Evolutionary conservation across 2,329 filamentous ascomycete genomes (phyloP), one percentile per base, ranked within the genome.

Genomic region (Byssochlamys sp.): DNA sequence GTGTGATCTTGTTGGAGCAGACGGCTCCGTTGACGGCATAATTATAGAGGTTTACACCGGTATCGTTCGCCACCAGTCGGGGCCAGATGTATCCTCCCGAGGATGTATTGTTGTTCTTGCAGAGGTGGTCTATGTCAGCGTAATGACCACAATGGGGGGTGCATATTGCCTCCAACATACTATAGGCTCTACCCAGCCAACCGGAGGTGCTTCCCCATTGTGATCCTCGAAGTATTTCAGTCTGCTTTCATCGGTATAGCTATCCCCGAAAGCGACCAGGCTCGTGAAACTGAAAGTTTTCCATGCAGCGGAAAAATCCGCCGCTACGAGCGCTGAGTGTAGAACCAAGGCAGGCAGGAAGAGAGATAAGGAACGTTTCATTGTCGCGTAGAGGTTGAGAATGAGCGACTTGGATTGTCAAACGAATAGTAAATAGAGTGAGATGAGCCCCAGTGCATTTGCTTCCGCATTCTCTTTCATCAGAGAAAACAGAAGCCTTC

Each of bases 21-120:
- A 85, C 84, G 3, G 87, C 88, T 45, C 88, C 88, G 33, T 77
- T 78, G 54, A 91, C 84, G 31, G 89, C 89, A 71, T 91, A 90
- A 71, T 90, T 83, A 73, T 80, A 80, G n/a, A 79, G 71, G 1
- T 67, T 69, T 51, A 67, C 58, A 0, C 81, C 80, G 0, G 84
- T 80, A 58, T 81, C 78, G 60, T 84, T 76, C 5, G 82, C 79
- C 5, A 86, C 86, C 64, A 84, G 85, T 61, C 88, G 81, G 7
- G 82, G 79, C 89, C 89, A 91, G 1, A 79, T 79, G n/a, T 83
- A 79, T 2, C 88, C 88, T 11, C 88, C 88, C 25, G 80, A 81
- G 1, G 84, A 75, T 0, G 87, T 86, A 12, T 69, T 66, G 59
- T 80, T 80, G 59, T 73, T 77, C 62, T 71, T 49, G n/a, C 3